Base-by-base conservation (phyloP, 2,329 filamentous ascomycete genomes). In the Pseudocercospora eumusae region DNA sequence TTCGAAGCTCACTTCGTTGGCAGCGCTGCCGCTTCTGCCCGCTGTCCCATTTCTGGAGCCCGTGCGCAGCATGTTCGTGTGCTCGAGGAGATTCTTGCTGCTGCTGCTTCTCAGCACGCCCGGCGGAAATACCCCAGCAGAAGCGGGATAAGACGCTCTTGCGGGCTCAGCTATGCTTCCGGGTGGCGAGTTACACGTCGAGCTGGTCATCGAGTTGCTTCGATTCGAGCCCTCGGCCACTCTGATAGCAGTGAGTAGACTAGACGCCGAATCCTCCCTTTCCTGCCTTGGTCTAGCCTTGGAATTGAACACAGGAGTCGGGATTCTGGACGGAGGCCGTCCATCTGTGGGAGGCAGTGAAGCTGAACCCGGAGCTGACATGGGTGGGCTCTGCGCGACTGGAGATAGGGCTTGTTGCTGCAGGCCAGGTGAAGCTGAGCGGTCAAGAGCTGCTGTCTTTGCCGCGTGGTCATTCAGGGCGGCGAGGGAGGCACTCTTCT, bases 261-360 rank as follows among this genome's bases (percentile, higher is more conserved):
- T 79, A 1, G 77, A 75, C 1, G 60, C 54, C 4, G 78, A 80
- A 33, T 69, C 71, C 28, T 78, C 75, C 31, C 76, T 71, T 45
- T 78, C 74, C 56, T 74, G 72, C 45, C 78, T 74, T 28, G 74
- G 71, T 28, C 71, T 73, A 23, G 75, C 75, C 1, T 74, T 47
- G 10, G 56, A 66, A 4, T 65, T 70, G 60, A 75, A 74, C 0
- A 76, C 65, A n/a, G 78, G 78, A 52, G 75, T 79, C n/a, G 78
- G 78, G 21, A 80, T 80, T 61, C 77, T 77, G 4, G 78, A 77
- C 4, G 68, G 45, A 62, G 63, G 60, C 52, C 61, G 60, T 10
- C 62, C 65, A 8, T 57, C 63, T 33, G 27, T 54, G 15, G 28
- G 15, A 20, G 52, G 52, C 8, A 54, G 28, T 33, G 52, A 54